Evolutionary conservation across 768 basidiomycete genomes (phyloP), one percentile per base, ranked within the genome.

Genomic region (Kwoniella dejecticola): DNA sequence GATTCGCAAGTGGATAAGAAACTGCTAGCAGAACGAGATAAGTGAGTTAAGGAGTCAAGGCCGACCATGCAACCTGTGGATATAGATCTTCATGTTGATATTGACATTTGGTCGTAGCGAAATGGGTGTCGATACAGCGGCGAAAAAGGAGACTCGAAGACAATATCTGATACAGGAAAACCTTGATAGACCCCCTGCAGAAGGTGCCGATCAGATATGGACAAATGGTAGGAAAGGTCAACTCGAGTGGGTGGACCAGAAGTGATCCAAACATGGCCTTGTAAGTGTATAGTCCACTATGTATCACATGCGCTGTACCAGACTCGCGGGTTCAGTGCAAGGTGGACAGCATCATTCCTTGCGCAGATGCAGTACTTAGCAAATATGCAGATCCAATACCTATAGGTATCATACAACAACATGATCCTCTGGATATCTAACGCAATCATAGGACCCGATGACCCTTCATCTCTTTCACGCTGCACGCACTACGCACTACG

Each of bases 81-180:
- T 40, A n/a, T 11, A n/a, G 11, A 40, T 40, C 15, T 31, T 31
- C 27, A 29, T 33, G 17, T 29, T 31, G n/a, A 55, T 21, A 24
- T 3, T 31, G n/a, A n/a, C n/a, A n/a, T n/a, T n/a, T n/a, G n/a
- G 26, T 59, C n/a, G 23, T 59, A 74, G 75, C 30, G 67, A 68
- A 46, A 62, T 69, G n/a, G 80, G 79, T 4, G 78, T 81, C 19
- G 72, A 74, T 24, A 80, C 80, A 1, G 63, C 68, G 38, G 50
- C 66, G 19, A 83, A 83, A 73, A 73, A 70, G 49, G 63, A 77
- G 36, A 46, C 77, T 6, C 77, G 81, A 17, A 70, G 65, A 11
- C 67, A 67, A 5, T 84, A 84, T 68, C 72, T 84, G 46, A 77
- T 71, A 10, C 41, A 62, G 4, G 82, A 84, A 46, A 75, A 81